Conservation (phyloP, 2,329 filamentous ascomycete genomes). For the Sarocladium oryzae region DNA sequence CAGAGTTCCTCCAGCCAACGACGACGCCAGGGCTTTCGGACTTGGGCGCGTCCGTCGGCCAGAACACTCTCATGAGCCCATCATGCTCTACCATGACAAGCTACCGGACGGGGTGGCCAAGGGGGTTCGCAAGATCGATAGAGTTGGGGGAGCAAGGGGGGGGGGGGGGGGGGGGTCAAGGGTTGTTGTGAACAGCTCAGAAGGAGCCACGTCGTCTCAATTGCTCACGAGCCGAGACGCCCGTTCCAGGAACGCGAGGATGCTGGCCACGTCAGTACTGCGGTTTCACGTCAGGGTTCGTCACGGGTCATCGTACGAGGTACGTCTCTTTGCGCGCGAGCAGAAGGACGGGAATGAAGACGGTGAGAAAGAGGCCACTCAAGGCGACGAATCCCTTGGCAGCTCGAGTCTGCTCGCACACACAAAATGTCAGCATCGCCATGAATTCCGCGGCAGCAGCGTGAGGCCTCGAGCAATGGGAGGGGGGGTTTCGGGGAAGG, state of each 20-base stretch:
- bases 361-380: conserved; percentile 74
- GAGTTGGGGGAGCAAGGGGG: not conserved
- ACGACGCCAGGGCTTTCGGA: conserved; percentile 75
- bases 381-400: conserved; percentile 79
- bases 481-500: not conserved
- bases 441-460: not conserved
- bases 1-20: conserved; percentile 93
- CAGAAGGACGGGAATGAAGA: conserved; percentile 78
- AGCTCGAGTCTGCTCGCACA: conserved; percentile 60
- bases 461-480: not conserved
- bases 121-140: conserved; percentile 10
- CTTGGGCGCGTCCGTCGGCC: conserved; percentile 78
- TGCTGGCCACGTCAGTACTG: conserved; percentile 50
- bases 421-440: conserved; percentile 6
- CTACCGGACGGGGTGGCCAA: conserved; percentile 19
- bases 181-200: too few species aligned
- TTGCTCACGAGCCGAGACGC: conserved; percentile 93
- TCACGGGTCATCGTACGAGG: conserved; percentile 55
- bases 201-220: conserved; percentile 91
- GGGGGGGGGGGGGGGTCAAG: too few species aligned
- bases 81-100: conserved; percentile 64
- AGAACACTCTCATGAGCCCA: conserved; percentile 97
- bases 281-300: not conserved
- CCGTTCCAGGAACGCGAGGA: conserved; percentile 68
- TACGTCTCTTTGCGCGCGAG: conserved; percentile 75